Evolutionary conservation across 306 rosid species (phyloP).

Genomic region (Cicer arietinum): DNA sequence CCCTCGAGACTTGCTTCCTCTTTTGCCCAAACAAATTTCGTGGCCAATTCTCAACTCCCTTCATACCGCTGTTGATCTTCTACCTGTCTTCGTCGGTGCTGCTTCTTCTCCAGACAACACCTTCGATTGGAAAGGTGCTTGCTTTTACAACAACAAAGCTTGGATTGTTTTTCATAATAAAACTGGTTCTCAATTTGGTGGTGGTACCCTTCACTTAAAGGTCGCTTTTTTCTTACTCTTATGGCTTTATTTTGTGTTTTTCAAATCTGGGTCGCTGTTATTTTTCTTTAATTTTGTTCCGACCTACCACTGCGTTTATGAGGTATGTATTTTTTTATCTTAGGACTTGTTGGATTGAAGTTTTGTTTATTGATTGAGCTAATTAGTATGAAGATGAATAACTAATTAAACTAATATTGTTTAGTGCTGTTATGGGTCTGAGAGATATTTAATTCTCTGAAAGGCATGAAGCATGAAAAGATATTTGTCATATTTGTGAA

Average conservation of each 20-base stretch:
- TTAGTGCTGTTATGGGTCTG: conserved; percentile 3
- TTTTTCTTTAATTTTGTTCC: background rate
- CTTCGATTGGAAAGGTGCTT: conserved; percentile 77
- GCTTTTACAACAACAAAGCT: conserved; percentile 78
- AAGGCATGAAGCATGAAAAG: background rate
- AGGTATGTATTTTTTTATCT: background rate
- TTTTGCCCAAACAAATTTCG: conserved; percentile 76
- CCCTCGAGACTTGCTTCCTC: conserved; percentile 73
- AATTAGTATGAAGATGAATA: background rate
- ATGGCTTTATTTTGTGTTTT: conserved; percentile 9
- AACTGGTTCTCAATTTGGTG: conserved; percentile 67
- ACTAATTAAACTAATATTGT: background rate
- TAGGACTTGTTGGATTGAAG: background rate
- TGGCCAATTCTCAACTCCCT: conserved; percentile 86
- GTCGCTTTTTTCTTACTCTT: conserved; percentile 40
- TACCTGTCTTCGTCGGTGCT: conserved; percentile 84
- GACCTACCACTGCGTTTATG: too few species aligned
- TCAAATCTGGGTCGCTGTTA: conserved; percentile 20
- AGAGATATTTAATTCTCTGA: conserved; percentile 1
- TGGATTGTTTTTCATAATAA: conserved; percentile 89
- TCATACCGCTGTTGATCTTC: conserved; percentile 74
- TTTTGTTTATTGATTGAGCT: background rate
- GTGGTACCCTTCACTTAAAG: conserved; percentile 93
- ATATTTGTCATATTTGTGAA: conserved; percentile 8
- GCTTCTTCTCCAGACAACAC: conserved; percentile 52